Base-by-base conservation (phyloP, 768 basidiomycete species). In the Termitomyces sp. region DNA sequence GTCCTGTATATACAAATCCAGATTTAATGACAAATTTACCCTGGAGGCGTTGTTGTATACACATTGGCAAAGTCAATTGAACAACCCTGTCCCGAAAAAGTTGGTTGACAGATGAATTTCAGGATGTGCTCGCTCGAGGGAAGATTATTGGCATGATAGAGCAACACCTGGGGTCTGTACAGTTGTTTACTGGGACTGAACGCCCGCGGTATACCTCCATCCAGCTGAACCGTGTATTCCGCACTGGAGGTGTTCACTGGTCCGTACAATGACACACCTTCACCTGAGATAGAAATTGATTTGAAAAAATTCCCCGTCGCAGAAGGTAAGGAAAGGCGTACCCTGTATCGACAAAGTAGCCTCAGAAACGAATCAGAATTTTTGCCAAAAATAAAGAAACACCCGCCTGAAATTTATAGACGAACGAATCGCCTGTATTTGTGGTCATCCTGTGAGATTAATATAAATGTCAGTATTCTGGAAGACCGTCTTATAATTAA, bases 191-290 rank as follows among this genome's bases (percentile, higher is more conserved):
- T 65, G n/a, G 71, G 59, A 4, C 66, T 61, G 29, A 64, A 62
- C 31, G 47, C 63, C 42, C 51, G 55, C n/a, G 59, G 31, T 4
- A 59, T 27, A 4, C 63, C 71, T 19, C 68, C 68, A 44, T 77
- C 74, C 44, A 78, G 29, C 56, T 73, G 66, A 21, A 73, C 71
- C 0, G 65, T 61, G 56, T 76, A 79, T 4, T 66, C 65, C 21
- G 73, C 67, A 32, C 68, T 69, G 4, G 59, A 54, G 19, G 75
- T 72, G 19, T 74, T 70, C 0, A 75, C 69, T 10, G 79, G 69
- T 17, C 80, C 77, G 50, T 75, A 81, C 8, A 82, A 48, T 0
- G 74, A 75, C n/a, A 82, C 71, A 12, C 72, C 76, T 57, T 76
- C 75, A 42, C 78, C 81, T 76, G 55, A 27, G 9, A 21, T 11